Percentiles rank a stretch among this genome's conserved stretches.
Conservation (phyloP, 352 stramenopile genomes). For the Pythium diclinum region DNA sequence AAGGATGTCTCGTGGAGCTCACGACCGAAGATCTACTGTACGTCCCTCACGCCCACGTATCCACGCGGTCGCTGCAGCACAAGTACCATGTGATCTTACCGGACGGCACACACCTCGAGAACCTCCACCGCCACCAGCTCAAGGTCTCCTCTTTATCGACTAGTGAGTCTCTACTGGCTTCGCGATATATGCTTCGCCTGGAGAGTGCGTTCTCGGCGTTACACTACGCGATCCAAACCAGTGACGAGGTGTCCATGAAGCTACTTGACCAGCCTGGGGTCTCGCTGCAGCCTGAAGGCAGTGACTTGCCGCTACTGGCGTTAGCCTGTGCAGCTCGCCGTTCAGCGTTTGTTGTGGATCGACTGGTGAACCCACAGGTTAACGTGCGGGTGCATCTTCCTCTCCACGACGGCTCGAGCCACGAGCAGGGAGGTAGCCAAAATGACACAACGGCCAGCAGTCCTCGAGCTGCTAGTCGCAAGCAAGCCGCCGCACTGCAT, state of each 20-base stretch:
- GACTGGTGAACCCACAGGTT: conserved; percentile 43
- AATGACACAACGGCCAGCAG: background rate
- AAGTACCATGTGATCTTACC: conserved; percentile 60
- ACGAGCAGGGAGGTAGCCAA: conserved; percentile 14
- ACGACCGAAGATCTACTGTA: conserved; percentile 18
- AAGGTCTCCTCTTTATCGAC: conserved; percentile 10
- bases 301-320: conserved; percentile 51
- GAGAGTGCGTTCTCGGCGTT: conserved; percentile 53
- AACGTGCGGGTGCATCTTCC: conserved; percentile 65
- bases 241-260: conserved; percentile 33
- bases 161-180: background rate
- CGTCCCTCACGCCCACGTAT: conserved; percentile 39
- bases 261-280: conserved; percentile 35
- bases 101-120: conserved; percentile 39
- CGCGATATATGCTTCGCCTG: conserved; percentile 43
- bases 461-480: conserved; percentile 23
- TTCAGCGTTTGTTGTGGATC: conserved; percentile 36
- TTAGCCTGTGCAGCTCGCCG: conserved; percentile 53
- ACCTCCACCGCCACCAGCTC: conserved; percentile 41
- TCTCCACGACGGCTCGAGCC: conserved; percentile 29
- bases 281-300: conserved; percentile 42
- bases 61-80: conserved; percentile 36
- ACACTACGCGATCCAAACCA: conserved; percentile 59
- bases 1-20: conserved; percentile 29
- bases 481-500: conserved; percentile 55